Evolutionary conservation across 805 yeast species (phyloP), one percentile per base, ranked within the genome.

Genomic region (Metschnikowia lochheadii): DNA sequence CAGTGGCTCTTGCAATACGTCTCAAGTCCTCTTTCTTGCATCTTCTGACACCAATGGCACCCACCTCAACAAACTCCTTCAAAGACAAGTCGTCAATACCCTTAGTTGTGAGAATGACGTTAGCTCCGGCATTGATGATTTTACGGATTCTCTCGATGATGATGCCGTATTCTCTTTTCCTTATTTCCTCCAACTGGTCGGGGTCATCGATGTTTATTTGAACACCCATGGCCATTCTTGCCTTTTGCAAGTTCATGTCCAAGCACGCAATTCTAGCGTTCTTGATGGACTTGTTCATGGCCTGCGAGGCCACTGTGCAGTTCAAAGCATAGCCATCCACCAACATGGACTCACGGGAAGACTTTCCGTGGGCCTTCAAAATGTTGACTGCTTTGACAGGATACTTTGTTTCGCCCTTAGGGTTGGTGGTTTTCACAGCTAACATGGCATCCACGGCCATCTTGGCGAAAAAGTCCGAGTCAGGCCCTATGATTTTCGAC

Each of bases 361-460:
- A 88, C 66, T 90, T 90, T 57, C 99, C 99, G 64, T 92, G 98
- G 0, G 98, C 97, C 70, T 95, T 94, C 62, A 94, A 77, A 49
- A 95, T 83, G 65, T 94, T 94, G 50, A 94, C 97, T 2, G 98
- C 98, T 73, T 94, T 95, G 42, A 92, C 96, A 1, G 99, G 99
- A 67, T 94, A 91, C 68, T 85, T 89, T 42, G 77, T 73, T 63
- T 94, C 98, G 49, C 96, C 97, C 62, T 90, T 87, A 33, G 83
- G 71, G 65, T 89, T 91, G 43, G 86, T 81, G 37, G 99, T 91
- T 68, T 89, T 91, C 48, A 94, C 98, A 3, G 97, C 96, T 52
- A 90, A 76, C 81, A 94, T 84, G 21, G 99, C 94, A 63, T 94
- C 97, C 40, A 94, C 98, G 23, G 88, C 98, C 82, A 95, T 78